Base-by-base conservation (phyloP, 345 rosid species). In the Dimocarpus longan region DNA sequence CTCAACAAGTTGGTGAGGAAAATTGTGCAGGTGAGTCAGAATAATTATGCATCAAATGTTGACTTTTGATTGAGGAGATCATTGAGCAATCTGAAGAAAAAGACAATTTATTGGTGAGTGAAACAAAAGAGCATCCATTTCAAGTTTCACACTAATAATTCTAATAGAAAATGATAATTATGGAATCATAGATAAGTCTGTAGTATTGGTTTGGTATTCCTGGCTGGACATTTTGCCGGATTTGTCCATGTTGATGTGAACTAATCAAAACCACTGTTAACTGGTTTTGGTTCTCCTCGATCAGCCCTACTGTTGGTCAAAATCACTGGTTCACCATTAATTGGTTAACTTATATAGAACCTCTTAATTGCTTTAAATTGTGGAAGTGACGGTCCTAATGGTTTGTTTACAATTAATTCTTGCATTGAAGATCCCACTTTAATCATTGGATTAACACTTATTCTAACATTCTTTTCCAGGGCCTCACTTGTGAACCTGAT, bases 21-120 rank as follows among this genome's bases (percentile, higher is more conserved):
- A 71, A 85, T 97, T 85, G 92, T 92, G 62, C 92, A 87, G 74
- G 83, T 97, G 97, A 94, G 99, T 82, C 99, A 97, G 91, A 97
- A 97, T 88, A 97, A 97, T 77, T 97, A 90, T 70, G 98, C 98
- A 3, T 97, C 98, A 9, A 97, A 97, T 83, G 98, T 94, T 66
- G 98, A 94, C 75, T 88, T 32, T 83, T 97, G 84, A 86, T 97
- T 80, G 90, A 91, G 78, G 99, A 97, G 93, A 90, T 93, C 59
- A 83, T 97, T 69, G 92, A 94, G 22, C 86, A 85, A 22, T 78
- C 90, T 9, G 98, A 93, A 76, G 98, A 85, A 85, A 94, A 87
- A 79, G 95, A 93, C 81, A 89, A 90, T 83, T 87, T 97, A 50
- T 85, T 94, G 95, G 99, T 97, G 80, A 86, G 91, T 84, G 22